Evolutionary conservation across 2,329 filamentous ascomycete genomes (phyloP), one percentile per base, ranked within the genome.

Genomic region (Fusarium floridanum): DNA sequence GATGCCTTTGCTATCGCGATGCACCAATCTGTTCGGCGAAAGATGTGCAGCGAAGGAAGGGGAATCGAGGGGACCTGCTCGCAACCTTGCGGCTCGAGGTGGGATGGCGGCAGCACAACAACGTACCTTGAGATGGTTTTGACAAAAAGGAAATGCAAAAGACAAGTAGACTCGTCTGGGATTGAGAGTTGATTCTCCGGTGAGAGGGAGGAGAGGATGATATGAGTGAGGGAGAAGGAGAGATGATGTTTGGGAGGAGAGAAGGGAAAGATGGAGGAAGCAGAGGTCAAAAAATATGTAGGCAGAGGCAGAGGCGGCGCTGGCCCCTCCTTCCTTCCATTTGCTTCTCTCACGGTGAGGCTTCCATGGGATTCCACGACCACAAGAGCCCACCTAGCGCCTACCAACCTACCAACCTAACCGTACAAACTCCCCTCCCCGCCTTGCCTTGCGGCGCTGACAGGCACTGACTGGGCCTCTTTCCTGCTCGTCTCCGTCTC

Each of bases 361-460:
- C 82, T 85, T 85, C 84, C 84, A 85, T 85, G 81, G 77, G 84
- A 85, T 85, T 85, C 84, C 81, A 85, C 81, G 83, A 80, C 77
- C 80, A 73, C 67, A 53, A 73, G 66, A 73, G 74, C 57, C 74
- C 75, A 74, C 74, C 74, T 73, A 70, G 64, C 70, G 73, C 73
- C 67, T 76, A 24, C 24, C 24, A 24, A 24, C 24, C 24, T 24
- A 24, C 24, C 24, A 24, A 65, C 43, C 41, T 45, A 45, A 45
- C 63, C 27, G 27, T 29, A 29, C 27, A 66, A 64, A 56, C 65
- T 24, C 32, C 64, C 66, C 61, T 63, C 73, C 74, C 67, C 67
- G 55, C 57, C 50, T 34, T 34, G 43, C 24, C 48, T 55, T 66
- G 61, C 50, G 60, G 67, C 56, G 59, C 60, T 63, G 37, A 39